Evolutionary conservation across 768 basidiomycete genomes (phyloP).

Genomic region (Suillus plorans): DNA sequence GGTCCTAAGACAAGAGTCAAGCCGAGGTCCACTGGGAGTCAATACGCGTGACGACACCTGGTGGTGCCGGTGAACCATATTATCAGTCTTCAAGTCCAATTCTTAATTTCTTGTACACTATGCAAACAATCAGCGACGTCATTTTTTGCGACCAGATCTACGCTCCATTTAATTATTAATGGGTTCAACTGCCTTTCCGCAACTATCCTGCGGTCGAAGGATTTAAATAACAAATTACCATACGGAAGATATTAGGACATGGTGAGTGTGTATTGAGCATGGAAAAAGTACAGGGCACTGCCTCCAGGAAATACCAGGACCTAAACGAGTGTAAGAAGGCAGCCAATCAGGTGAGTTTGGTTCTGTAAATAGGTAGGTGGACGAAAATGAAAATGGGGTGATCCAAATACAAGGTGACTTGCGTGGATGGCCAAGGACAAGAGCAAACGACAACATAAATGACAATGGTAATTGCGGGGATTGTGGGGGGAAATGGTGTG

Average conservation of each 20-base stretch:
- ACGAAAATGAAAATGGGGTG: constrained; percentile 9
- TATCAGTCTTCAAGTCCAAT: background rate
- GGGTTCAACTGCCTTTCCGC: constrained; percentile 14
- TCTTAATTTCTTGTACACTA: background rate
- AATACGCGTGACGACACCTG: too few species aligned
- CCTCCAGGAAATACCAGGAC: constrained; percentile 24
- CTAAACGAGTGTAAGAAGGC: constrained; percentile 30
- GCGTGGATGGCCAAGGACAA: constrained; percentile 23
- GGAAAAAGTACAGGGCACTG: constrained; percentile 31
- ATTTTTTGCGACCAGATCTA: background rate
- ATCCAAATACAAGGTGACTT: constrained; percentile 14
- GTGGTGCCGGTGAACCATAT: background rate
- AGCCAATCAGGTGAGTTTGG: constrained; percentile 25
- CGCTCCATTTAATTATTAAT: background rate
- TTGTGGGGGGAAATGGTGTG: constrained; percentile 18
- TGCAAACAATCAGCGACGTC: background rate
- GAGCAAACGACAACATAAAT: constrained; percentile 25
- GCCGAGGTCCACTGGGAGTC: too few species aligned
- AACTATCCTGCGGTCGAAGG: constrained; percentile 3
- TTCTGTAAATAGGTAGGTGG: constrained; percentile 14
- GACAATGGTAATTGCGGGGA: constrained; percentile 12
- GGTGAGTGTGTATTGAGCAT: constrained; percentile 35
- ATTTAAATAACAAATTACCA: constrained; percentile 33
- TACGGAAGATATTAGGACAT: constrained; percentile 37
- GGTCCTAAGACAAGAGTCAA: background rate